Base-by-base conservation (phyloP, 345 rosid genomes). In the Physaria fendleri region DNA sequence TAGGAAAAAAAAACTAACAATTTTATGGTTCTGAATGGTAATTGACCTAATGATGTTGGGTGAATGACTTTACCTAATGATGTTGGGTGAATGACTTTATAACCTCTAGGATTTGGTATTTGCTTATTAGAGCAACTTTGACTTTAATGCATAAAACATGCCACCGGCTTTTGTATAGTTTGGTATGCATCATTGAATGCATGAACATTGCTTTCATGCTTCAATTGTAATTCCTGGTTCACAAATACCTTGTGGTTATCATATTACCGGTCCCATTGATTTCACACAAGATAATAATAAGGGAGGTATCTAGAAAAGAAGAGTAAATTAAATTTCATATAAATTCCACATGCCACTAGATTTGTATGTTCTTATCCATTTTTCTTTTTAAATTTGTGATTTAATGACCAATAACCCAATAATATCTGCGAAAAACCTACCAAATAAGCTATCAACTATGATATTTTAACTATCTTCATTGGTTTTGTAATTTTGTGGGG, bases 131-230 rank as follows among this genome's bases (percentile, higher is more conserved):
- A 35, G 56, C 41, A 46, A 35, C 10, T 44, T 51, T 69, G 62
- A 69, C 73, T 61, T 69, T 35, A 61, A 69, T 69, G 62, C 68
- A 69, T 38, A 45, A 60, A 69, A 68, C 68, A 69, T 69, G 63
- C 24, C 68, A 69, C 73, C 50, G 50, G 49, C 43, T 61, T 61
- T 69, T 61, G 39, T 37, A 37, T 53, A 44, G 67, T 68, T 60
- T 45, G 68, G 67, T 68, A 53, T 35, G 49, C 67, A 43, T 34
- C 35, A 68, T 53, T 61, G 35, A 68, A 35, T 61, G 68, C 48
- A 61, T 61, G 62, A 28, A 45, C 29, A 8, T 61, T 10, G 56
- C 62, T 45, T 69, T 35, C 61, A 59, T 42, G 28, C 28, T 50
- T 50, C 54, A 33, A 8, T 6, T 49, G 45, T 15, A 41, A 24